A percentile compares a stretch with the other conserved stretches of the same genome.
phyloP scores from a whole-genome alignment of 2,329 filamentous ascomycete genomes.

The Trichophyton mentagrophytes region DNA sequence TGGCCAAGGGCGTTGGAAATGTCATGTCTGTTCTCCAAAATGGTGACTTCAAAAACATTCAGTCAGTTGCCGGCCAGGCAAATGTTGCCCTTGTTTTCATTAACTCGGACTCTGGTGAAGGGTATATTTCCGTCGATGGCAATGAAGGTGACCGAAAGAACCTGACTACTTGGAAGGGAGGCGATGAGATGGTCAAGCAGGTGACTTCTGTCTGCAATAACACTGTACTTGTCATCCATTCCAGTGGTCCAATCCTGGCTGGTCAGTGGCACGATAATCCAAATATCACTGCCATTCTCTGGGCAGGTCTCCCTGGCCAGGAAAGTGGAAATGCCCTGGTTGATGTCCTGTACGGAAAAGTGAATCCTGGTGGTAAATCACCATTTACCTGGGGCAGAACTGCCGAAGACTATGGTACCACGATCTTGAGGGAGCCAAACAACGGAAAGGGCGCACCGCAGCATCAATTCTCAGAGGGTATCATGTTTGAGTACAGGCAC shows the following conservation, averaged over 20 bases:
- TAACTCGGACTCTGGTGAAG: slow-evolving; percentile 76
- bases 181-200: slow-evolving; percentile 67
- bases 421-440: slow-evolving; percentile 46
- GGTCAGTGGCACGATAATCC: slow-evolving; percentile 48
- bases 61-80: slow-evolving; percentile 39
- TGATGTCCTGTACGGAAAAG: slow-evolving; percentile 58
- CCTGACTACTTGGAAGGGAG: slow-evolving; percentile 74
- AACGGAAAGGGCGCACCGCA: slow-evolving; percentile 45
- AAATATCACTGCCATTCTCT: slow-evolving; percentile 63
- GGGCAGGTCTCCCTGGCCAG: slow-evolving; percentile 61
- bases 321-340: slow-evolving; percentile 63
- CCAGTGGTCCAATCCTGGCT: slow-evolving; percentile 64
- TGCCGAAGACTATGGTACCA: slow-evolving; percentile 42
- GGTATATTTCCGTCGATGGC: slow-evolving; percentile 67
- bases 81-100: slow-evolving; percentile 66
- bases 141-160: slow-evolving; percentile 87
- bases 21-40: slow-evolving; percentile 49
- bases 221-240: slow-evolving; percentile 86
- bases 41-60: slow-evolving; percentile 41
- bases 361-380: slow-evolving; percentile 50
- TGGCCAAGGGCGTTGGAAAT: slow-evolving; percentile 51
- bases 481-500: slow-evolving; percentile 44
- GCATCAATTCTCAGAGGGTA: slow-evolving; percentile 47
- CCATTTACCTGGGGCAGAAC: slow-evolving; percentile 48
- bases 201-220: slow-evolving; percentile 69